Percentiles rank a stretch among this genome's conserved stretches.
Conservation (phyloP, 495 filamentous ascomycete genomes). For the Aspergillus baeticus region DNA sequence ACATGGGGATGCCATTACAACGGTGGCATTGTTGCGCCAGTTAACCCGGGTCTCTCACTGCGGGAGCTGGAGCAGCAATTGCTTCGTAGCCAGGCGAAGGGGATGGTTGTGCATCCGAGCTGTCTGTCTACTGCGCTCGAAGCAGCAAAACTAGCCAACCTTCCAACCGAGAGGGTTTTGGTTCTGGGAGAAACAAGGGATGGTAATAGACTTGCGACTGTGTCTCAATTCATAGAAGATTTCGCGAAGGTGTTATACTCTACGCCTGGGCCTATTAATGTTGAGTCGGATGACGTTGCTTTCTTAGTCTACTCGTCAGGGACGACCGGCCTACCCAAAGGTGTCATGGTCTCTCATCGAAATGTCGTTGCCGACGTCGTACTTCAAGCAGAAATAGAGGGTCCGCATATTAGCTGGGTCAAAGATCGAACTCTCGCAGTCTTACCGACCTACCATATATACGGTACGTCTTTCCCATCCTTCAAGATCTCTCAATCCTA, state of each 20-base stretch:
- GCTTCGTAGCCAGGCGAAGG: constrained; percentile 67
- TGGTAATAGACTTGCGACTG: background rate
- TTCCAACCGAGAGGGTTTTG: constrained; percentile 59
- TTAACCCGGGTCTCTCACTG: constrained; percentile 75
- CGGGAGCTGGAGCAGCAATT: constrained; percentile 81
- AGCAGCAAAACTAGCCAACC: constrained; percentile 61
- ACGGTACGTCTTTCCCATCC: constrained; percentile 46
- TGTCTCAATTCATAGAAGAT: background rate
- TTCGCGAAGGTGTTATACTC: background rate
- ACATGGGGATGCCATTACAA: constrained; percentile 77
- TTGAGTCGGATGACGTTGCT: constrained; percentile 41
- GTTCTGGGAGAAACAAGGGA: background rate
- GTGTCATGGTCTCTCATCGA: constrained; percentile 73
- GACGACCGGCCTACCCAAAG: constrained; percentile 84
- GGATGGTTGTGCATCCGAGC: constrained; percentile 64
- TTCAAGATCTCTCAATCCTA: background rate
- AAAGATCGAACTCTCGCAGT: constrained; percentile 70
- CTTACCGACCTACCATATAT: constrained; percentile 84
- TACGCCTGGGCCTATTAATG: constrained; percentile 20
- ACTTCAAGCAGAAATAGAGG: constrained; percentile 54
- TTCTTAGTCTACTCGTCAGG: constrained; percentile 78
- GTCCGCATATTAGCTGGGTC: constrained; percentile 48
- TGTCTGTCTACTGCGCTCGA: constrained; percentile 56
- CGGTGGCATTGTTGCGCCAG: constrained; percentile 72
- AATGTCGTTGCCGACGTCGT: constrained; percentile 72